Evolutionary conservation across 2,329 filamentous ascomycete species (phyloP).

Genomic region (Pseudopithomyces maydicus): DNA sequence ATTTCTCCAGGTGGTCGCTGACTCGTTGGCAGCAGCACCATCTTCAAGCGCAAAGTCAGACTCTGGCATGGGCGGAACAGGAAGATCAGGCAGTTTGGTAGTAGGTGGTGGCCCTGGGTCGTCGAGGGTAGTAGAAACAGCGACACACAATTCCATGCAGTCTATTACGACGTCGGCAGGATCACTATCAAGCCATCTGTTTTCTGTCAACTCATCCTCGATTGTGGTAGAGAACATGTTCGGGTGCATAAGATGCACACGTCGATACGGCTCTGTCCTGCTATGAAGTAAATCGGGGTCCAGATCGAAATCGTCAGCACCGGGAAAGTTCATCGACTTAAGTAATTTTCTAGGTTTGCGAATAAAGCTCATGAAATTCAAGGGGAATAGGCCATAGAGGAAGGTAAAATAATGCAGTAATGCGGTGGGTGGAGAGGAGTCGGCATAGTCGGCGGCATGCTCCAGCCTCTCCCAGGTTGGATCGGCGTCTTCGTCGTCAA

Average conservation of each 20-base stretch:
- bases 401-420: conserved; percentile 79
- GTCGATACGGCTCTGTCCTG: conserved; percentile 74
- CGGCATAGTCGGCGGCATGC: conserved; percentile 63
- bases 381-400: conserved; percentile 80
- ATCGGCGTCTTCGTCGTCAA: conserved; percentile 34
- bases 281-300: conserved; percentile 78
- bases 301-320: conserved; percentile 75
- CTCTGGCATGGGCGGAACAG: conserved; percentile 44
- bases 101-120: conserved; percentile 55
- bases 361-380: conserved; percentile 87
- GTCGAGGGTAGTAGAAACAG: conserved; percentile 46
- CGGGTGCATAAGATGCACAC: conserved; percentile 77
- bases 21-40: conserved; percentile 34
- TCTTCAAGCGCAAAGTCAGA: conserved; percentile 39
- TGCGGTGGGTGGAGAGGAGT: conserved; percentile 65
- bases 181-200: conserved; percentile 79
- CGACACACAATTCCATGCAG: conserved; percentile 71
- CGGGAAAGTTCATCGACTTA: conserved; percentile 71
- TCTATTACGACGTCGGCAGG: conserved; percentile 79
- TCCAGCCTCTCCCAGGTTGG: conserved; percentile 67
- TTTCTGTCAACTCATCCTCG: conserved; percentile 79
- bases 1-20: conserved; percentile 57
- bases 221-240: conserved; percentile 82
- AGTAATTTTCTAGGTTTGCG: conserved; percentile 80
- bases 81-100: conserved; percentile 52